Base-by-base conservation (phyloP, 805 yeast species). In the Ogataea polymorpha region DNA sequence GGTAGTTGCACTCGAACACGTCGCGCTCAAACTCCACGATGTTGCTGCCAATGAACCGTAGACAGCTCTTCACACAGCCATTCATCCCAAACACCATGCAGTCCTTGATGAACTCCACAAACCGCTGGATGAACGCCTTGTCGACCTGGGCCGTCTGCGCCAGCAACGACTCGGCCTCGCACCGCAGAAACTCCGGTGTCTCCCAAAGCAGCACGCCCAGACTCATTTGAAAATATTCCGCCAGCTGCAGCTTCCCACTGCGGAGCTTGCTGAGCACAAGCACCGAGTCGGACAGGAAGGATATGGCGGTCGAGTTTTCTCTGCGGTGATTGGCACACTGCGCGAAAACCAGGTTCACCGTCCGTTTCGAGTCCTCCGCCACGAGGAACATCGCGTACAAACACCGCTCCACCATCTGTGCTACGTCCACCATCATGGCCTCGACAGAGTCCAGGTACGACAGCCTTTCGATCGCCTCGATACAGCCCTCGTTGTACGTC, bases 41-140 rank as follows among this genome's bases (percentile, higher is more conserved):
- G 37, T 44, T 44, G 23, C 37, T 45, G 11, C 48, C 50, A 21
- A 51, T 45, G 23, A 47, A 35, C 24, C 28, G 37, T 17, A 51
- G 39, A 34, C 55, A 49, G 23, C 42, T 42, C 6, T 26, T 31
- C 17, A 54, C 37, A 24, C 56, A 53, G 18, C 42, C 42, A 41
- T 54, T 55, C 43, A 53, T 42, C 8, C 58, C 56, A 39, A 38
- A 48, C 6, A 55, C 49, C 50, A 52, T 50, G 27, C 52, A 53
- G 28, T 57, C 60, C 32, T 48, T 51, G 39, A 53, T 44, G 23
- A 57, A 46, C 35, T 49, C 55, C 32, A 55, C 50, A 37, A 56
- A 54, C 14, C 28, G 44, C 28, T 51, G 52, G 20, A 53, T 28
- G 30, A 49, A 55, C 2, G 14, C 21, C 29, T 45, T 41, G 23